These are phyloP conservation scores for Plectosphaerella cucumerina DNA, from an alignment of 2,329 filamentous ascomycete species.

Conservation along the genomic window DNA sequence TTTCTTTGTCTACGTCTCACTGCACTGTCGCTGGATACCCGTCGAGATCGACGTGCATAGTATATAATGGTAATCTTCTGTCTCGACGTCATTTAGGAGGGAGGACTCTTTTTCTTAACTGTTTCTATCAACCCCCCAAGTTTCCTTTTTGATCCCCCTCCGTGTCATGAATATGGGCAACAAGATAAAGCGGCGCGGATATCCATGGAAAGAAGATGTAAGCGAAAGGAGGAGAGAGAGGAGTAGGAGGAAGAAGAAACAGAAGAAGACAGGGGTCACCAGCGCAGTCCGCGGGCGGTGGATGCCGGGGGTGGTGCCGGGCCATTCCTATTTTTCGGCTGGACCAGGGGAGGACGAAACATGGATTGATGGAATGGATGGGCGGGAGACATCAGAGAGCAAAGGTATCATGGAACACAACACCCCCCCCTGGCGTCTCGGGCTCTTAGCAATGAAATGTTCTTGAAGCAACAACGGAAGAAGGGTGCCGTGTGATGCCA, in stretches of 20 bases:
- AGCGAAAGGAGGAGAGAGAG: not conserved
- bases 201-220: not conserved
- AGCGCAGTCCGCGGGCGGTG: no score
- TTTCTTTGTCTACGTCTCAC: constrained; percentile 12
- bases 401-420: not conserved
- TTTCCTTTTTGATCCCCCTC: not conserved
- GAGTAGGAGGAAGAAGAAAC: no score
- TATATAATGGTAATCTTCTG: constrained; percentile 17
- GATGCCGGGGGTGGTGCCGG: no score
- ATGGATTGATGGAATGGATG: no score
- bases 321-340: not conserved
- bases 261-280: no score
- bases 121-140: constrained; percentile 1
- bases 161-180: constrained; percentile 6
- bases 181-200: constrained; percentile 1
- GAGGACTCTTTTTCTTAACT: not conserved
- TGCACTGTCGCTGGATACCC: constrained; percentile 8
- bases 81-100: constrained; percentile 1
- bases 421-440: not conserved
- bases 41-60: constrained; percentile 9
- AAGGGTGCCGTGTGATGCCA: not conserved
- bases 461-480: not conserved
- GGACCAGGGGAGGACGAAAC: not conserved
- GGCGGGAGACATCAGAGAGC: not conserved
- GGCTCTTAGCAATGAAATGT: not conserved